A percentile compares a stretch with the other conserved stretches of the same genome.
phyloP scores from a whole-genome alignment of 371 early-diverging fungal species.

The Mucor piriformis region DNA sequence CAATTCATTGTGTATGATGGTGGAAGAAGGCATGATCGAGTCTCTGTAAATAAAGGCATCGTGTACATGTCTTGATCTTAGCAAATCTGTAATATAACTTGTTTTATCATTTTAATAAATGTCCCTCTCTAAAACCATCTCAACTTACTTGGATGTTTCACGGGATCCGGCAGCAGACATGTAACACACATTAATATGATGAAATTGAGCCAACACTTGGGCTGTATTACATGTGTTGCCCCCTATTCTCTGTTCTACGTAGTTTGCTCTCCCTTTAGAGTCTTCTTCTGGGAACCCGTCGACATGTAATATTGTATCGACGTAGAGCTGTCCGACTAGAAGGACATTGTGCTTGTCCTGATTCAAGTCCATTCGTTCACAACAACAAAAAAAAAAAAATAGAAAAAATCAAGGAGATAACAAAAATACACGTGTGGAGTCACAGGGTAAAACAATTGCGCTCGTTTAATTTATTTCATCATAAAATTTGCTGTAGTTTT shows the following conservation, averaged over 20 bases:
- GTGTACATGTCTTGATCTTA: background rate
- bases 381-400: background rate
- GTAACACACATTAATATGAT: slow-evolving; percentile 30
- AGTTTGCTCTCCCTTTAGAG: slow-evolving; percentile 55
- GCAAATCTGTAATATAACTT: slow-evolving; percentile 14
- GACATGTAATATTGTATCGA: slow-evolving; percentile 57
- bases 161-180: slow-evolving; percentile 56
- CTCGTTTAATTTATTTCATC: slow-evolving; percentile 3
- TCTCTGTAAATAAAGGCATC: slow-evolving; percentile 4
- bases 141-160: slow-evolving; percentile 41
- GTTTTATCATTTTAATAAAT: background rate
- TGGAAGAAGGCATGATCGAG: slow-evolving; percentile 55
- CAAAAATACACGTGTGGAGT: slow-evolving; percentile 9
- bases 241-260: slow-evolving; percentile 63
- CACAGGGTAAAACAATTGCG: slow-evolving; percentile 14
- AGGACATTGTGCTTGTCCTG: slow-evolving; percentile 18
- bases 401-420: slow-evolving; percentile 2
- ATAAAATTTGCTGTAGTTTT: background rate
- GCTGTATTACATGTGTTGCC: slow-evolving; percentile 72
- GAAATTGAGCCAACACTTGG: slow-evolving; percentile 56
- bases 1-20: slow-evolving; percentile 57
- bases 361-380: background rate
- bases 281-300: slow-evolving; percentile 62
- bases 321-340: slow-evolving; percentile 54
- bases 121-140: no score